phyloP scores from a whole-genome alignment of 371 early-diverging fungal genomes.

The Dinochytrium kinnereticum region DNA sequence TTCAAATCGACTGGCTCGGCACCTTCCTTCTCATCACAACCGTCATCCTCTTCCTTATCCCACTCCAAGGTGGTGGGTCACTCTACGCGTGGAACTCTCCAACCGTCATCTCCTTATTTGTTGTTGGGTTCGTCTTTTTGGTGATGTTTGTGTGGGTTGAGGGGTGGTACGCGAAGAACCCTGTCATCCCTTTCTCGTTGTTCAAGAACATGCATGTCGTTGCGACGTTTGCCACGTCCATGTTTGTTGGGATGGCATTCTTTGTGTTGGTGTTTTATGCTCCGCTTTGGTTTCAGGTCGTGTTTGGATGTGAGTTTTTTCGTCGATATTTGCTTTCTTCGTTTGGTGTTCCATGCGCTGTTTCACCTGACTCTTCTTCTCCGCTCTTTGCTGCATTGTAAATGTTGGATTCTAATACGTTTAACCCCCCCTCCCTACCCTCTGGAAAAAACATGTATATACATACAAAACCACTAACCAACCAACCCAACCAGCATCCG shows the following conservation, averaged over 20 bases:
- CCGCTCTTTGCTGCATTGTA: too few species aligned
- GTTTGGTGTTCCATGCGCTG: background rate
- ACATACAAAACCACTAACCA: too few species aligned
- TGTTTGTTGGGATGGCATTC: slow-evolving; percentile 48
- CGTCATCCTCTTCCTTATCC: slow-evolving; percentile 32
- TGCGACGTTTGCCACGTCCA: slow-evolving; percentile 38
- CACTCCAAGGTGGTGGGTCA: slow-evolving; percentile 39
- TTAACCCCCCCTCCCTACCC: background rate
- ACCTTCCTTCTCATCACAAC: slow-evolving; percentile 27
- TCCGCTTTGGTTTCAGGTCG: slow-evolving; percentile 82
- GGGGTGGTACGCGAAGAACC: slow-evolving; percentile 41
- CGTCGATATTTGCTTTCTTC: background rate
- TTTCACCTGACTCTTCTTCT: background rate
- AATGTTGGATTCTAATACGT: background rate
- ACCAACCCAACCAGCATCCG: slow-evolving; percentile 32
- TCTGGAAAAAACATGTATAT: too few species aligned
- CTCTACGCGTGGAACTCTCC: slow-evolving; percentile 42
- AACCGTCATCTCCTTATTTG: slow-evolving; percentile 36
- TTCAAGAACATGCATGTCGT: slow-evolving; percentile 38
- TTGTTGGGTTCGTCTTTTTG: slow-evolving; percentile 33
- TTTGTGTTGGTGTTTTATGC: slow-evolving; percentile 59
- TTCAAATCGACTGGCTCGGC: slow-evolving; percentile 64
- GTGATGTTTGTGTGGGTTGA: slow-evolving; percentile 43
- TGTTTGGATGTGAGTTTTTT: background rate
- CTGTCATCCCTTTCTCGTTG: slow-evolving; percentile 46